Evolutionary conservation across 306 rosid genomes (phyloP).

Genomic region (Fragaria vesca): DNA sequence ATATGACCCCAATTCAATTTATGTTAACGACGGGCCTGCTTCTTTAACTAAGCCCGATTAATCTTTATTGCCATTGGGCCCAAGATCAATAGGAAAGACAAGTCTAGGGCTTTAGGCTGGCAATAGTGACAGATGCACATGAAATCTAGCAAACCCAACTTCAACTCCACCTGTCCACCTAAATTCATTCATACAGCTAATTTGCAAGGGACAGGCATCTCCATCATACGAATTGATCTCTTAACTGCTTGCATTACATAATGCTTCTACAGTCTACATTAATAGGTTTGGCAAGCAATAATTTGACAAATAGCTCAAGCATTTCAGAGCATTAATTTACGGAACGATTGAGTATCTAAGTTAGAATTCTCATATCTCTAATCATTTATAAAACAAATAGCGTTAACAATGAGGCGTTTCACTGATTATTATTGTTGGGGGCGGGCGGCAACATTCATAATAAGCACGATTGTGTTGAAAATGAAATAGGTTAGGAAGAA

Average conservation of each 20-base stretch:
- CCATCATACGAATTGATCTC: neutral
- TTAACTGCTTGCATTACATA: neutral
- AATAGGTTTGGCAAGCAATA: neutral
- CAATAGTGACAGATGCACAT: neutral
- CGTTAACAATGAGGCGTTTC: too few species aligned
- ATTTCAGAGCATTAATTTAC: neutral
- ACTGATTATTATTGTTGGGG: too few species aligned
- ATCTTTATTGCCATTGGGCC: neutral
- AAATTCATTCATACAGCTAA: neutral
- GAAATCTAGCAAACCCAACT: neutral
- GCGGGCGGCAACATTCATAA: too few species aligned
- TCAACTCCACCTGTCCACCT: neutral
- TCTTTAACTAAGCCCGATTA: neutral
- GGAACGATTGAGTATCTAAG: too few species aligned
- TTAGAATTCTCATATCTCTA: too few species aligned
- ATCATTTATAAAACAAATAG: too few species aligned
- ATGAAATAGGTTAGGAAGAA: too few species aligned
- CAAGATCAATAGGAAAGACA: neutral
- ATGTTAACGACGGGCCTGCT: neutral
- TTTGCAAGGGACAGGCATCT: neutral
- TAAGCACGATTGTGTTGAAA: too few species aligned
- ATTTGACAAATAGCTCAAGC: neutral
- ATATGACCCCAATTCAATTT: neutral
- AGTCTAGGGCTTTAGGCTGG: neutral
- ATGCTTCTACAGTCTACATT: neutral